A percentile compares a stretch with the other conserved stretches of the same genome.
These are phyloP conservation scores for Penicillium roqueforti DNA, from an alignment of 495 filamentous ascomycete genomes.

Conservation along the genomic window DNA sequence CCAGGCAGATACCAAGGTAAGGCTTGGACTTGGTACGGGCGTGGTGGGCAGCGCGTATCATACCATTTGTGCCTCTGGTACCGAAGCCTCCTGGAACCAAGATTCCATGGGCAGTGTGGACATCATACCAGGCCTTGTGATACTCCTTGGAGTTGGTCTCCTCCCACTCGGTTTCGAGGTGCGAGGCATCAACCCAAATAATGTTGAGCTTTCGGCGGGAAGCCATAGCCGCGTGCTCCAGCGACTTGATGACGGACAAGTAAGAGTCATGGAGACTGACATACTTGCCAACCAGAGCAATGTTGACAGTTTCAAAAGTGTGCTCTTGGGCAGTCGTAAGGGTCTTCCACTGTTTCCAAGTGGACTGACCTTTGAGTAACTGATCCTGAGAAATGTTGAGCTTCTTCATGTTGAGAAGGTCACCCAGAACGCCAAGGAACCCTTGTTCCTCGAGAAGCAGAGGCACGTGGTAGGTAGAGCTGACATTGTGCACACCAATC, in stretches of 20 bases:
- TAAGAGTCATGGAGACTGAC: constrained; percentile 78
- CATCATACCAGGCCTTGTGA: constrained; percentile 82
- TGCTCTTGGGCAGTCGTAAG: constrained; percentile 60
- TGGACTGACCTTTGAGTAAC: constrained; percentile 47
- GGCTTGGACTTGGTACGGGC: constrained; percentile 76
- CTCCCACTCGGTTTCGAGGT: constrained; percentile 64
- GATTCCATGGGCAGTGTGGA: constrained; percentile 65
- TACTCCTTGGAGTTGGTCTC: constrained; percentile 62
- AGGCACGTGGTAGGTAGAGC: constrained; percentile 87
- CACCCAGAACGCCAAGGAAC: constrained; percentile 57
- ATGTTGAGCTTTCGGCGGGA: constrained; percentile 76
- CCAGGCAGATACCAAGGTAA: constrained; percentile 89
- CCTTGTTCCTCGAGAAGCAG: constrained; percentile 79
- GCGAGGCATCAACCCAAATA: constrained; percentile 76
- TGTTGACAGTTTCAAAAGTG: constrained; percentile 63
- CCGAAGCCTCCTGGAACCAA: constrained; percentile 75
- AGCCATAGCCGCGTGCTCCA: constrained; percentile 90
- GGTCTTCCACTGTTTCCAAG: constrained; percentile 72
- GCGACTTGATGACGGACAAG: constrained; percentile 71
- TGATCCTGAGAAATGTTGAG: constrained; percentile 34
- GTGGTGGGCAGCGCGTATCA: constrained; percentile 80
- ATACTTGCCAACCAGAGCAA: constrained; percentile 93
- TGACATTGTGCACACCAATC: constrained; percentile 78
- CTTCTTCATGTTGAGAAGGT: constrained; percentile 25
- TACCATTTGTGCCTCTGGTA: constrained; percentile 73